Conservation (phyloP, 2,329 filamentous ascomycete genomes). For the Bertia moriformis region DNA sequence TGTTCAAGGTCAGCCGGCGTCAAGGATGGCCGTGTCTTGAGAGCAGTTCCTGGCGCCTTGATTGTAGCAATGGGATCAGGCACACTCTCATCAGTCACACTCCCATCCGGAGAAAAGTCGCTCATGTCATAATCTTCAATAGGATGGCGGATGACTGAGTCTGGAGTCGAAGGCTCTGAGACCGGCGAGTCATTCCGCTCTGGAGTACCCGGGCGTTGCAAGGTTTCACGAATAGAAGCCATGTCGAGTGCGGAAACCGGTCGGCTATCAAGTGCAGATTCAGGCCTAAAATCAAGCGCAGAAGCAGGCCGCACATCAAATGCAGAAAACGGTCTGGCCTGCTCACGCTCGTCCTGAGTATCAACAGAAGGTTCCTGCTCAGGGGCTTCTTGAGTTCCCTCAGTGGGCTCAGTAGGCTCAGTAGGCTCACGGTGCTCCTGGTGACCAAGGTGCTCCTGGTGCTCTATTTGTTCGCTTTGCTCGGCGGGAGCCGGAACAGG, state of each 20-base stretch:
- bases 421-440: no score
- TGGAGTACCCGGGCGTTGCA: constrained; percentile 43
- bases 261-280: no score
- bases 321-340: no score
- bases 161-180: constrained; percentile 57
- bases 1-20: constrained; percentile 71
- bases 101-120: constrained; percentile 42
- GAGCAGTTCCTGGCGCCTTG: constrained; percentile 60
- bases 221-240: constrained; percentile 31
- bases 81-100: constrained; percentile 59
- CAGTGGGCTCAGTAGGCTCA: no score
- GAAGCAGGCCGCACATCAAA: no score
- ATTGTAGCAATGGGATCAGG: constrained; percentile 67
- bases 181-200: constrained; percentile 35
- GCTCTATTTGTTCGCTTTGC: constrained; percentile 1
- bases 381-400: constrained; percentile 18
- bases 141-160: constrained; percentile 77
- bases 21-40: constrained; percentile 78
- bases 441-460: constrained; percentile 28
- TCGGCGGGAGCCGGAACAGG: no score
- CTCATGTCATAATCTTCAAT: constrained; percentile 27
- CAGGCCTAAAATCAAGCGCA: no score
- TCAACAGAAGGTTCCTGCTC: no score
- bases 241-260: constrained; percentile 19
- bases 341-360: constrained; percentile 4